Conservation (phyloP, 2,329 filamentous ascomycete species). For the Trichoderma semiorbis region DNA sequence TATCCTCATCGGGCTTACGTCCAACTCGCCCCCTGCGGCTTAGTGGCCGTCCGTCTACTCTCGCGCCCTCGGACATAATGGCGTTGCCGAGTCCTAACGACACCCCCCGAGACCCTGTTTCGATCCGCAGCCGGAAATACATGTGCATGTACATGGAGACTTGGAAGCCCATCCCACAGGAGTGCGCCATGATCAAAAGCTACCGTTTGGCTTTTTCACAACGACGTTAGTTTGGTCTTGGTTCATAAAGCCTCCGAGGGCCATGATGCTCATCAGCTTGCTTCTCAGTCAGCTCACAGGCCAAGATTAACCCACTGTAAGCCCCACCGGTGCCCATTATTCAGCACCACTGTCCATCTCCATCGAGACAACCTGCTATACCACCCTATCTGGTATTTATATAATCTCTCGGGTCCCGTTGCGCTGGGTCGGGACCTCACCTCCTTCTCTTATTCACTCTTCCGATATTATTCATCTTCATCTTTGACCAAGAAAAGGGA, state of each 20-base stretch:
- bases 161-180: not conserved
- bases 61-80: slow-evolving; percentile 40
- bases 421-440: not conserved
- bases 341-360: not conserved
- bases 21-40: not conserved
- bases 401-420: slow-evolving; percentile 13
- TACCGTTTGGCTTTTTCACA: not conserved
- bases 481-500: not conserved
- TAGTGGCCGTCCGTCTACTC: not conserved
- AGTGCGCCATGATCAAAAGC: not conserved
- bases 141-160: not conserved
- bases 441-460: not conserved
- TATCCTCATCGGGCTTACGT: too few relatives aligned
- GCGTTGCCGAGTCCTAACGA: slow-evolving; percentile 32
- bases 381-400: slow-evolving; percentile 1
- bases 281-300: slow-evolving; percentile 6
- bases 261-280: not conserved
- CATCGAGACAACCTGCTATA: not conserved
- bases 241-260: not conserved
- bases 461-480: not conserved
- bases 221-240: not conserved
- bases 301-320: not conserved
- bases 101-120: slow-evolving; percentile 15
- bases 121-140: slow-evolving; percentile 14
- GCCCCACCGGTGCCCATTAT: slow-evolving; percentile 1